These are phyloP conservation scores for Elsinoe batatas DNA, from an alignment of 2,329 filamentous ascomycete species.

Conservation along the genomic window DNA sequence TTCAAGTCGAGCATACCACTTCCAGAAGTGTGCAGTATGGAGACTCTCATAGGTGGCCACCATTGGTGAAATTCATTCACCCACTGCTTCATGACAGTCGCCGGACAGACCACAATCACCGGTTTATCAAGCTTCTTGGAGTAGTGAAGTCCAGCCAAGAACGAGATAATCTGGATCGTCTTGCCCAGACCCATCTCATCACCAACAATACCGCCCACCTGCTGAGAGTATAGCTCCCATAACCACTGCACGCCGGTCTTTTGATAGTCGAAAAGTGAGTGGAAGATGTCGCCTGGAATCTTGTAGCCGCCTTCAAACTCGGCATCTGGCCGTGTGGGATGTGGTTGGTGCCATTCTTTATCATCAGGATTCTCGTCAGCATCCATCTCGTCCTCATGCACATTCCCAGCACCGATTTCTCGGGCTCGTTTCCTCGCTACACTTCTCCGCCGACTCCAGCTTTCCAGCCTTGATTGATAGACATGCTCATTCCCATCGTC, in stretches of 20 bases:
- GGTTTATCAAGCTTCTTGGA: conserved; percentile 77
- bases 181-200: conserved; percentile 99
- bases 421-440: conserved; percentile 41
- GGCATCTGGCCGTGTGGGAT: conserved; percentile 71
- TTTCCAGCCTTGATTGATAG: conserved; percentile 64
- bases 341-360: conserved; percentile 74
- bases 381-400: conserved; percentile 23
- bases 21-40: conserved; percentile 87
- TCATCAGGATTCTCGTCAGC: conserved; percentile 28
- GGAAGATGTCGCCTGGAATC: conserved; percentile 85
- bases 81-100: conserved; percentile 94
- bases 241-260: conserved; percentile 97
- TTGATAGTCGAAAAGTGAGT: conserved; percentile 89
- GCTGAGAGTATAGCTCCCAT: conserved; percentile 79
- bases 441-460: conserved; percentile 61
- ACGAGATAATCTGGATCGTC: conserved; percentile 72
- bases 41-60: conserved; percentile 98
- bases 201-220: conserved; percentile 86
- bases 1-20: conserved; percentile 86
- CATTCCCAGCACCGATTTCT: conserved; percentile 15
- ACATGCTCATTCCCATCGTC: conserved; percentile 84
- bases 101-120: conserved; percentile 83
- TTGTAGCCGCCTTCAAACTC: conserved; percentile 64
- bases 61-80: conserved; percentile 96
- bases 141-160: conserved; percentile 83